Conservation (phyloP, 345 rosid genomes). For the Sisymbrium altissimum region DNA sequence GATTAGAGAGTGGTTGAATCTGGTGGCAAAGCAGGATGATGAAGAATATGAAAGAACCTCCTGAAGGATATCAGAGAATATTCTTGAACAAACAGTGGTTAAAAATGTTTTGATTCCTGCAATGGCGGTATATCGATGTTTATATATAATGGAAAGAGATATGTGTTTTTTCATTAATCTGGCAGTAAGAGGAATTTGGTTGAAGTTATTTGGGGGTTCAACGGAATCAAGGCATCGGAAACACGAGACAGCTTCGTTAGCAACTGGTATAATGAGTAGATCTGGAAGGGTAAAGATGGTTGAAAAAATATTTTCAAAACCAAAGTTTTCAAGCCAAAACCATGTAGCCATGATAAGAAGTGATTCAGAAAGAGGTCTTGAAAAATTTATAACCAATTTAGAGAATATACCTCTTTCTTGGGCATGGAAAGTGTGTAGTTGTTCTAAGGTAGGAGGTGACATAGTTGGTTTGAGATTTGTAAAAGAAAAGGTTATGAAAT, state of each 20-base stretch:
- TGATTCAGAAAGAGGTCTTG: conserved; percentile 35
- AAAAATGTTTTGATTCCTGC: conserved; percentile 41
- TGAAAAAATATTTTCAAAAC: conserved; percentile 21
- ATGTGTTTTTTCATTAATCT: conserved; percentile 10
- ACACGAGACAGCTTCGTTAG: conserved; percentile 37
- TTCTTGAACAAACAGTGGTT: conserved; percentile 35
- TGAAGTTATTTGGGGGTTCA: neutral
- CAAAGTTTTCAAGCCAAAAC: conserved; percentile 46
- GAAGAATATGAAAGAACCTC: neutral
- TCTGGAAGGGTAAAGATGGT: conserved; percentile 10
- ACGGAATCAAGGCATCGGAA: conserved; percentile 14
- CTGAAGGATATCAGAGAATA: conserved; percentile 36
- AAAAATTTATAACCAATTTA: conserved; percentile 26
- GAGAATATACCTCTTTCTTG: conserved; percentile 40
- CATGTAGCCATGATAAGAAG: conserved; percentile 44
- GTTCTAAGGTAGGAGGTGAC: conserved; percentile 19
- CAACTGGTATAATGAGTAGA: conserved; percentile 17
- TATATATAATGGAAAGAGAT: conserved; percentile 23
- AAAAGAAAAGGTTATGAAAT: too few species aligned
- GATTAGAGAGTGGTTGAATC: neutral
- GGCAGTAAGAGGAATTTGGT: conserved; percentile 30
- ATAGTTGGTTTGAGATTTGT: neutral
- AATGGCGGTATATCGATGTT: conserved; percentile 32
- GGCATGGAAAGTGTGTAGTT: conserved; percentile 33
- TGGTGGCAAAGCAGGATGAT: neutral